Conservation (phyloP, 768 basidiomycete genomes). For the Vararia minispora region DNA sequence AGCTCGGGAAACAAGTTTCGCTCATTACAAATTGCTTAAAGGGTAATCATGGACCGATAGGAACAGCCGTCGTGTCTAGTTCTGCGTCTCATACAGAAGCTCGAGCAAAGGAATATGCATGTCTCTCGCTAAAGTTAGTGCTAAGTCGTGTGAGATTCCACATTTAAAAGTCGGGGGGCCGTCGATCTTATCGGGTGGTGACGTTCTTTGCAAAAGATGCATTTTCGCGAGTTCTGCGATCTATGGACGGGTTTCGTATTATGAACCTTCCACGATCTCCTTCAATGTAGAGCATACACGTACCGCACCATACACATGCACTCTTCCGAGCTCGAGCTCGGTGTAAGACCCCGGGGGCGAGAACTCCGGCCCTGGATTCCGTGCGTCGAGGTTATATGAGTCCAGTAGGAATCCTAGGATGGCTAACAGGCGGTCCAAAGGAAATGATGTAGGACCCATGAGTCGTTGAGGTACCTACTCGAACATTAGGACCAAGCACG, state of each 20-base stretch:
- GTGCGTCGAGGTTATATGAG: constrained; percentile 49
- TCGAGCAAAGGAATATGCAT: constrained; percentile 51
- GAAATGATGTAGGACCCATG: constrained; percentile 67
- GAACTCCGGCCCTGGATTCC: constrained; percentile 35
- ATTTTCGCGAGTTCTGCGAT: constrained; percentile 54
- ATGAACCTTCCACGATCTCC: no score
- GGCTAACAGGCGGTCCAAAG: constrained; percentile 68
- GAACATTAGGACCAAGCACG: background rate
- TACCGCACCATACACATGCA: constrained; percentile 50
- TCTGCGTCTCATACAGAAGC: constrained; percentile 55
- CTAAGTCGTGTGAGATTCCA: constrained; percentile 50
- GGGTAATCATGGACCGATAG: no score
- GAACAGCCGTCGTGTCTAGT: constrained; percentile 1
- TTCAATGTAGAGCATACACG: constrained; percentile 16
- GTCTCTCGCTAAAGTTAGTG: constrained; percentile 44
- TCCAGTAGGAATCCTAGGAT: constrained; percentile 70
- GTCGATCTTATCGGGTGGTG: constrained; percentile 50
- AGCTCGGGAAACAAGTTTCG: no score
- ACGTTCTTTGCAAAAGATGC: constrained; percentile 56
- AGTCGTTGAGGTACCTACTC: constrained; percentile 63
- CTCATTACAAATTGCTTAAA: no score
- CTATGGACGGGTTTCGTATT: no score
- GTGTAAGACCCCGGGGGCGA: constrained; percentile 58
- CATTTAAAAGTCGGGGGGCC: constrained; percentile 66
- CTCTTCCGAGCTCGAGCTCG: constrained; percentile 58